Evolutionary conservation across 2,329 filamentous ascomycete species (phyloP), one percentile per base, ranked within the genome.

Genomic region (Calonectria crousiana): DNA sequence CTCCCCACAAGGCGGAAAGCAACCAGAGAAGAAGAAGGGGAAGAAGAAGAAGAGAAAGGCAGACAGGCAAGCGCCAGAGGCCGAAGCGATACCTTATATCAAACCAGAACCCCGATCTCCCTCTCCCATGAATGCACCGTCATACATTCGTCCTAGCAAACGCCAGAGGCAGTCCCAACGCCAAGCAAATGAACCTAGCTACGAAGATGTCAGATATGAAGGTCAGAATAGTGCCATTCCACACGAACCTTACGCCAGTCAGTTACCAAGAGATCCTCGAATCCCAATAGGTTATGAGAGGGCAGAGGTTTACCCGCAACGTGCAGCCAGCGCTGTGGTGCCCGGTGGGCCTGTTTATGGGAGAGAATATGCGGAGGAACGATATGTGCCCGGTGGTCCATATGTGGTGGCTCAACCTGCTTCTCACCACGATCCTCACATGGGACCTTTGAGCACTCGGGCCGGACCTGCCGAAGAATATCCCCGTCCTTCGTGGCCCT

Each of bases 21-120:
- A 83, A 28, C 77, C 79, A 16, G 90, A 88, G n/a, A 90, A 86
- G 80, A 90, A 87, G 78, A 89, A 85, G 73, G 81, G 81, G 30
- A 89, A 87, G 77, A 89, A 86, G 73, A 89, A 88, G 78, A 92
- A 90, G 81, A 90, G 87, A 77, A 88, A 89, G 84, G 86, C 87
- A 52, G 90, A 90, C 74, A 85, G 84, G 78, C 86, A 87, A 85
- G 87, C 83, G 81, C 85, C 83, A 65, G 89, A 89, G 75, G 81
- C 84, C 52, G 87, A 88, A 67, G 83, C 83, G 47, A 88, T 87
- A 41, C 90, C 91, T 13, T 88, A 88, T 76, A 92, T 93, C 78
- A 94, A 93, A 79, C 85, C 88, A 30, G 92, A 94, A 80, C 92
- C 92, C n/a, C 88, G 87, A 62, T 93, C 92, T 2, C 89, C 90